Evolutionary conservation across 257 asterid species (phyloP).

Genomic region (Solanum habrochaites): DNA sequence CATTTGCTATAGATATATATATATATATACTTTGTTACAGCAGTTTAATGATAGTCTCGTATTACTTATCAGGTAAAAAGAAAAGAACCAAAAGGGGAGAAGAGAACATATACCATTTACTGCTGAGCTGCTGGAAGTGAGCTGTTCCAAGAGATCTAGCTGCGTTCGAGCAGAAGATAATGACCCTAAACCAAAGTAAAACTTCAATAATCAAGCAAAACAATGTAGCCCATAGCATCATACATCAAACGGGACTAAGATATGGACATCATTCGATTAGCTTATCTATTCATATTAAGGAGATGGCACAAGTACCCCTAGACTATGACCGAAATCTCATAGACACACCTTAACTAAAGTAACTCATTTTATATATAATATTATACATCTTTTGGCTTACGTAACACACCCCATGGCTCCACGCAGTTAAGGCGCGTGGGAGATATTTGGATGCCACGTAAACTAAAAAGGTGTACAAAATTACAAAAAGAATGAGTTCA

Average conservation of each 20-base stretch:
- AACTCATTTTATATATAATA: no score
- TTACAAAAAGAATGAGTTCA: no score
- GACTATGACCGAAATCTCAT: no score
- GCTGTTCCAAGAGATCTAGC: slow-evolving; percentile 76
- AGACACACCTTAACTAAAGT: no score
- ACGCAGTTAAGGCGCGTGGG: no score
- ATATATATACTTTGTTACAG: neutral
- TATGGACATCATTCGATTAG: neutral
- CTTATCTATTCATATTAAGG: neutral
- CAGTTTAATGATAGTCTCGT: no score
- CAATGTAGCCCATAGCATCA: neutral
- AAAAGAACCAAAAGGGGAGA: neutral
- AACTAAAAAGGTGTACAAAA: no score
- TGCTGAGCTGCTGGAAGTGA: slow-evolving; percentile 47
- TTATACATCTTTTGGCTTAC: no score
- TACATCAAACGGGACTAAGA: neutral
- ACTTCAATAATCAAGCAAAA: neutral
- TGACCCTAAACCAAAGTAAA: slow-evolving; percentile 25
- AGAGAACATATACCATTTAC: slow-evolving; percentile 24
- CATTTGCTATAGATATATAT: slow-evolving; percentile 7
- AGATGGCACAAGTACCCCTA: no score
- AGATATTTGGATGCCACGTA: no score
- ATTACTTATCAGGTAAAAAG: neutral
- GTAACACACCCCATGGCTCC: no score
- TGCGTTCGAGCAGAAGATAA: slow-evolving; percentile 59